Evolutionary conservation across 441 rosid genomes (phyloP), one percentile per base, ranked within the genome.

Genomic region (Jatropha podagrica): DNA sequence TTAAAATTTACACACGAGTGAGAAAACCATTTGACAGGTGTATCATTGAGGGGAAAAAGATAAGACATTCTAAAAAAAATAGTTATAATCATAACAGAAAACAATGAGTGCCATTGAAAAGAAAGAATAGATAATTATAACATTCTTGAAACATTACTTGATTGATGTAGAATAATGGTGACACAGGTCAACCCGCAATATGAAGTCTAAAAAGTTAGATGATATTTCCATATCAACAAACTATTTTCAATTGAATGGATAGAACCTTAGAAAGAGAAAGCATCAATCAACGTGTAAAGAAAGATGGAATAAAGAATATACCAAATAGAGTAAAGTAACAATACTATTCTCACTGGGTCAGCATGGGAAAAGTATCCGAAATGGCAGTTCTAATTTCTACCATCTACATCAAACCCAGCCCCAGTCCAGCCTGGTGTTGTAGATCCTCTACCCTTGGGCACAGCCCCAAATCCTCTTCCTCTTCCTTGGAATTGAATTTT

Each of bases 371-470:
- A 72, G 67, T 26, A 64, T 72, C 40, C 27, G 63, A 77, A 72
- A 73, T 66, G 68, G 69, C 71, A 73, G 13, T 55, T 74, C 81
- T 81, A 88, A 72, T 73, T 86, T 82, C 93, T 86, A 76, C 88
- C 89, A 81, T 93, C 98, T 37, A 90, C 96, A 77, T 91, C 97
- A 59, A 93, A 93, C 79, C 98, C 98, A 63, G 95, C 83, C 77
- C 97, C 96, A 0, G 98, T 93, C 95, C 97, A 95, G 32, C 93
- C 99, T 46, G 92, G 81, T 70, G 81, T 78, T 65, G 77, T 51
- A 37, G 83, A 56, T 71, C 93, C 94, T 84, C 89, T 81, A 40
- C 90, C 88, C 83, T 86, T 90, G 68, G 81, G 84, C 64, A 87
- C 74, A 64, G 83, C 83, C 64, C 95, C 91, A 13, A 87, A 69